Percentiles rank a stretch among this genome's conserved stretches.
These are phyloP conservation scores for Clavaria fumosa DNA, from an alignment of 768 basidiomycete genomes.

Conservation along the genomic window DNA sequence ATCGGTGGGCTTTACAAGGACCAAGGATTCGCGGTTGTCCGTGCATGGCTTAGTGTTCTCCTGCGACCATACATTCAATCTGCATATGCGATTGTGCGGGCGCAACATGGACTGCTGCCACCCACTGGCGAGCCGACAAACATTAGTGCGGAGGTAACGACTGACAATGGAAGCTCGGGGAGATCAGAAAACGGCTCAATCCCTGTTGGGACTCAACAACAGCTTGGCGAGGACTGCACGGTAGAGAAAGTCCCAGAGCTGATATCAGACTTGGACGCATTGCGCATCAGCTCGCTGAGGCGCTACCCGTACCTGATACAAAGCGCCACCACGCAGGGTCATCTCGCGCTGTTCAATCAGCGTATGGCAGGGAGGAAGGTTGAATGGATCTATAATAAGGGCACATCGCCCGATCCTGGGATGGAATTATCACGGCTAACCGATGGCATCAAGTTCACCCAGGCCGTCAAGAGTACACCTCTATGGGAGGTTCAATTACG, in stretches of 20 bases:
- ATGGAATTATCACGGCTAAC: no score
- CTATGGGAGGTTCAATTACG: slow-evolving; percentile 57
- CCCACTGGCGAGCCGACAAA: slow-evolving; percentile 13
- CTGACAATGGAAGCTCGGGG: slow-evolving; percentile 8
- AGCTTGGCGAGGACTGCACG: no score
- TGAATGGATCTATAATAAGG: slow-evolving; percentile 35
- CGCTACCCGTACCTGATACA: slow-evolving; percentile 2
- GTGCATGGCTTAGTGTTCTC: slow-evolving; percentile 44
- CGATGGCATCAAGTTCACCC: slow-evolving; percentile 11
- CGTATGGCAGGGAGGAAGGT: slow-evolving; percentile 46
- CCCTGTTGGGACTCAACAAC: no score
- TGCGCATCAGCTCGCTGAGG: not conserved
- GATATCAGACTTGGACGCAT: not conserved
- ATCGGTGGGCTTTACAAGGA: slow-evolving; percentile 67
- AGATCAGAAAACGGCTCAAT: no score
- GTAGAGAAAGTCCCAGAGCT: no score
- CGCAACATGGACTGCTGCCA: slow-evolving; percentile 50
- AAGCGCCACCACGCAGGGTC: slow-evolving; percentile 30
- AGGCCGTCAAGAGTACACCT: slow-evolving; percentile 50
- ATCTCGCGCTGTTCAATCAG: slow-evolving; percentile 73
- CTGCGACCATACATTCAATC: slow-evolving; percentile 46
- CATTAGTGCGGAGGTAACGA: no score
- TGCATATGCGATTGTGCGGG: slow-evolving; percentile 49
- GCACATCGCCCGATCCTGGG: no score
- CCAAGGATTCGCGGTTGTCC: slow-evolving; percentile 42